Base-by-base conservation (phyloP, 176 grass and related monocot genomes). In the Bothriochloa decipiens region DNA sequence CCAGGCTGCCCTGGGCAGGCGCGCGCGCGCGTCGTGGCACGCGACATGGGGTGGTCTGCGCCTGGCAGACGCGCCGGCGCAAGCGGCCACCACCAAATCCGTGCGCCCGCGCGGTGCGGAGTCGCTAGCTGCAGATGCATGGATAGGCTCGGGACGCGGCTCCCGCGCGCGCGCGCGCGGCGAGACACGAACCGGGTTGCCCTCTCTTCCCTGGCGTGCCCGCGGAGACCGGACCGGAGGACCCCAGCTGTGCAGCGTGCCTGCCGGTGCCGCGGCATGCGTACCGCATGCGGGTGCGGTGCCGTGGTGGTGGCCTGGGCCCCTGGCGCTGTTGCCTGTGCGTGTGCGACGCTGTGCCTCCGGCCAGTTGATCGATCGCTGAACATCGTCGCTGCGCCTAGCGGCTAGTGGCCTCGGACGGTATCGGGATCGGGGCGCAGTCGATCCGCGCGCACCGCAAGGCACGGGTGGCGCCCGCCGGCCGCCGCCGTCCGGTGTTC, bases 181-280 rank as follows among this genome's bases (percentile, higher is more conserved):
- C 33, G 84, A 22, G 78, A 82, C 85, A 87, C 61, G 85, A 78
- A 78, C 78, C 78, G 49, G 69, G 46, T 46, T 81, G 39, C 37
- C 49, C 28, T 7, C 9, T 2, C 7, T 3, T 0, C 70, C 2
- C 2, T 58, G 20, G 49, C 39, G 39, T 76, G 71, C 11, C 45
- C 50, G 50, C 28, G 28, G 8, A 7, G 83, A 65, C 53, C 53
- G 35, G 65, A 55, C 65, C 66, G 74, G 75, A 43, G 43, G 28
- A 15, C 64, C 32, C 65, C 42, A 23, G 32, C 35, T 18, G 52
- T n/a, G n/a, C n/a, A n/a, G 36, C 7, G 53, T n/a, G 53, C 7
- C 53, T 58, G 53, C 53, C 53, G 53, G 22, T 58, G 55, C 55
- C 55, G 55, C 8, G 57, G 57, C 84, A 74, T 74, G 77, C 43